Evolutionary conservation across 345 rosid genomes (phyloP).

Genomic region (Rhodamnia rubescens): DNA sequence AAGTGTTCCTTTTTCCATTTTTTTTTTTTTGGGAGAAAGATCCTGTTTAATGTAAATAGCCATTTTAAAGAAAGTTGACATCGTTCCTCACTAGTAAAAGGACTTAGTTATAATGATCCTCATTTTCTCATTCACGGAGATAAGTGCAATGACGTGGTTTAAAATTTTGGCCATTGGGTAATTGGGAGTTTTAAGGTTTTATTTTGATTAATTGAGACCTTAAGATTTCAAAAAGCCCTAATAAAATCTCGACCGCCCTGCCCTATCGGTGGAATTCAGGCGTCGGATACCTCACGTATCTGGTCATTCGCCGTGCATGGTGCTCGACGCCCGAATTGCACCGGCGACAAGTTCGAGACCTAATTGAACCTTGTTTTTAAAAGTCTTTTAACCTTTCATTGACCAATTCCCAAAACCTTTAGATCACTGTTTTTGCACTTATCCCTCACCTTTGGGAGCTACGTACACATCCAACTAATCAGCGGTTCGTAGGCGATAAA

Average conservation of each 20-base stretch:
- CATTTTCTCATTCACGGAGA: not conserved
- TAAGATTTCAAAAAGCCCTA: not conserved
- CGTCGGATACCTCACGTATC: not conserved
- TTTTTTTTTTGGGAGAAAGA: not conserved
- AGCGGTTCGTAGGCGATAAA: not conserved
- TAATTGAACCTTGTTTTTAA: not conserved
- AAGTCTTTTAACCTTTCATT: too few relatives aligned
- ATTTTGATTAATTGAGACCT: not conserved
- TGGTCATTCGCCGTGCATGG: not conserved
- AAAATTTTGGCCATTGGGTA: not conserved
- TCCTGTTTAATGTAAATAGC: not conserved
- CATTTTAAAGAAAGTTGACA: not conserved
- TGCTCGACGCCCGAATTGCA: not conserved
- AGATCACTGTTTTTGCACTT: too few relatives aligned
- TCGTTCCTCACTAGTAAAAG: not conserved
- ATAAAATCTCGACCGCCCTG: not conserved
- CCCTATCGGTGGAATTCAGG: not conserved
- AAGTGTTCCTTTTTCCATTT: not conserved
- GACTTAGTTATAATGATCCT: not conserved
- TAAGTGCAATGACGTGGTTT: not conserved
- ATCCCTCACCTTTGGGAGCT: not conserved
- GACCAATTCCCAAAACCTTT: too few relatives aligned
- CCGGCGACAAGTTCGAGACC: not conserved
- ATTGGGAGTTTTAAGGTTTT: not conserved
- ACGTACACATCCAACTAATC: not conserved